Evolutionary conservation across 768 basidiomycete genomes (phyloP).

Genomic region (Gloeostereum incarnatum): DNA sequence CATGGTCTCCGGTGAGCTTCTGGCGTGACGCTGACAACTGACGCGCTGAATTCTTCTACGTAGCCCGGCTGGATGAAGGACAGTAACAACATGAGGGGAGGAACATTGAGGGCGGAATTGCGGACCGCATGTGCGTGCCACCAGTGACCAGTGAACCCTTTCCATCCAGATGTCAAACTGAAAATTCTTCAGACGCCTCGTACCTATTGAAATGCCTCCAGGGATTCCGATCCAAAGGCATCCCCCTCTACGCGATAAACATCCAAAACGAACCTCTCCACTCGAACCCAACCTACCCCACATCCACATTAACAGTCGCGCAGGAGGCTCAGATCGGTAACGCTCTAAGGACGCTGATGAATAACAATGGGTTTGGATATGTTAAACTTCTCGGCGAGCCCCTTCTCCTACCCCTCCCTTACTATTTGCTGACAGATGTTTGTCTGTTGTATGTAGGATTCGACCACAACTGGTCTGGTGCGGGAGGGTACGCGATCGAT

Average conservation of each 20-base stretch:
- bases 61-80: constrained; percentile 79
- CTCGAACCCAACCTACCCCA: constrained; percentile 62
- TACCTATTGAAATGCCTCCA: constrained; percentile 69
- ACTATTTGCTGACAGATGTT: background rate
- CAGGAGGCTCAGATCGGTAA: constrained; percentile 52
- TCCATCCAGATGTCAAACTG: constrained; percentile 3
- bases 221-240: constrained; percentile 54
- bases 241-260: constrained; percentile 51
- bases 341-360: constrained; percentile 45
- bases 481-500: constrained; percentile 51
- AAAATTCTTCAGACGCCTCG: constrained; percentile 42
- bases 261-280: constrained; percentile 54
- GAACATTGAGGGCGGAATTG: constrained; percentile 42
- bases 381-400: constrained; percentile 52
- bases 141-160: background rate
- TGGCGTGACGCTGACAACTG: background rate
- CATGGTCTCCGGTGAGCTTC: constrained; percentile 63
- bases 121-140: constrained; percentile 33
- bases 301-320: constrained; percentile 41
- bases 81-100: constrained; percentile 58
- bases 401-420: background rate
- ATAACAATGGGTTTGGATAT: constrained; percentile 48
- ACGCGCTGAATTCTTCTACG: background rate
- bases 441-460: constrained; percentile 12
- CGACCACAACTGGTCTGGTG: constrained; percentile 71